Evolutionary conservation across 345 rosid species (phyloP).

Genomic region (Populus pruinosa): DNA sequence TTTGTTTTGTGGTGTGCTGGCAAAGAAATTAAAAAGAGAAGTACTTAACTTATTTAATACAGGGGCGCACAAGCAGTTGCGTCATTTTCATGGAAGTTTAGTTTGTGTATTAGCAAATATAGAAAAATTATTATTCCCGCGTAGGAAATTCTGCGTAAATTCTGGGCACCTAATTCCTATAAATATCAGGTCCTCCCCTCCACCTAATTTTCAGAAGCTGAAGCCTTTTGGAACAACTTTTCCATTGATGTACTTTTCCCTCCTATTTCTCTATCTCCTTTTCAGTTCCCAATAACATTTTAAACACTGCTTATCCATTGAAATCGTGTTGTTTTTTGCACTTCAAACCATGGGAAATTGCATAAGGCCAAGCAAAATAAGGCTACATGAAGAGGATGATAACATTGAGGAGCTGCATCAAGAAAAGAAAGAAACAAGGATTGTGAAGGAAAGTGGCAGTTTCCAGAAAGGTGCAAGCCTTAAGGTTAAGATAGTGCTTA

Average conservation of each 20-base stretch:
- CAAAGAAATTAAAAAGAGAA: background rate
- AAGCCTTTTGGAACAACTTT: background rate
- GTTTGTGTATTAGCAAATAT: background rate
- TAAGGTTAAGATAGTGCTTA: slow-evolving; percentile 75
- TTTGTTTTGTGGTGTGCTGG: background rate
- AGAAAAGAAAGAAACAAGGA: background rate
- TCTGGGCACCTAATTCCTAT: slow-evolving; percentile 4
- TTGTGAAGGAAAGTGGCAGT: slow-evolving; percentile 17
- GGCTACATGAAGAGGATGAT: slow-evolving; percentile 9
- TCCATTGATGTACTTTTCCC: background rate
- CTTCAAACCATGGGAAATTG: slow-evolving; percentile 47
- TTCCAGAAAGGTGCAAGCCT: slow-evolving; percentile 28
- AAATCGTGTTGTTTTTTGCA: background rate
- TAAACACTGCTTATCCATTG: background rate
- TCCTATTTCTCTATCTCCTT: background rate
- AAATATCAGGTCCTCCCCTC: background rate
- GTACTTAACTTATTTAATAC: background rate
- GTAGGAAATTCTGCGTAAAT: slow-evolving; percentile 1
- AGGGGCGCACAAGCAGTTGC: background rate
- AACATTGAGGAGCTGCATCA: background rate
- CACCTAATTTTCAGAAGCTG: slow-evolving; percentile 6
- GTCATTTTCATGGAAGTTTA: background rate
- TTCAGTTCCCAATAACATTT: slow-evolving; percentile 1
- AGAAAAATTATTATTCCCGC: background rate
- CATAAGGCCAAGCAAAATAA: slow-evolving; percentile 15